A percentile compares a stretch with the other conserved stretches of the same genome.
These are phyloP conservation scores for Cardamine resedifolia DNA, from an alignment of 345 rosid species.

Conservation along the genomic window DNA sequence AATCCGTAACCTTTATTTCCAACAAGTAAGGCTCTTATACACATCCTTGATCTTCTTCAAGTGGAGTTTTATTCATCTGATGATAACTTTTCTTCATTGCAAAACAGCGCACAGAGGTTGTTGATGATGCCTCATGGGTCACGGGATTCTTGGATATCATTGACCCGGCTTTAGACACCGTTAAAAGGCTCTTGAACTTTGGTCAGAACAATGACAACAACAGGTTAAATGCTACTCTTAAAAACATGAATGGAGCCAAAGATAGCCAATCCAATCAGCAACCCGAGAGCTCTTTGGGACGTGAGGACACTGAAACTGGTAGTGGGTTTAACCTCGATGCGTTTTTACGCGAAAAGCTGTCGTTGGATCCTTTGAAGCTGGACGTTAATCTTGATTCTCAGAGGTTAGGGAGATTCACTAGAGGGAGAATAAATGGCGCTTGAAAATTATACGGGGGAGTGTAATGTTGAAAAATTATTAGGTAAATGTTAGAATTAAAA, in stretches of 20 bases:
- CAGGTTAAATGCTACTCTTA: slow-evolving; percentile 38
- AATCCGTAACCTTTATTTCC: slow-evolving; percentile 88
- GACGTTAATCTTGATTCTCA: slow-evolving; percentile 49
- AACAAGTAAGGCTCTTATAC: slow-evolving; percentile 55
- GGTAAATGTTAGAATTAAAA: not conserved
- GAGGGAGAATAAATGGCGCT: slow-evolving; percentile 31
- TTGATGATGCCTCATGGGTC: slow-evolving; percentile 93
- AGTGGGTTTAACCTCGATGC: slow-evolving; percentile 61
- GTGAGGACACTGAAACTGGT: slow-evolving; percentile 37
- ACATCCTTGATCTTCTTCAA: not conserved
- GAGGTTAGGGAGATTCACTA: slow-evolving; percentile 46
- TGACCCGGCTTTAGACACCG: slow-evolving; percentile 90
- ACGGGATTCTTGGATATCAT: slow-evolving; percentile 78
- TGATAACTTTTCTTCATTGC: slow-evolving; percentile 12
- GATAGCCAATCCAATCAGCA: slow-evolving; percentile 36
- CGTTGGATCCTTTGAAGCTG: slow-evolving; percentile 59
- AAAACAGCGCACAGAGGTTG: slow-evolving; percentile 83
- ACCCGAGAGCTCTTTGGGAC: slow-evolving; percentile 23
- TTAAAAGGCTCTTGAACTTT: slow-evolving; percentile 77
- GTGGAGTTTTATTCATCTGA: not conserved
- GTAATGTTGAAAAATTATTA: not conserved
- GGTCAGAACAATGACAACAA: slow-evolving; percentile 46
- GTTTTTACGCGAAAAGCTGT: slow-evolving; percentile 53
- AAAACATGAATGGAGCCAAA: slow-evolving; percentile 25
- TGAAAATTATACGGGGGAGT: slow-evolving; percentile 3